Evolutionary conservation across 2,329 filamentous ascomycete species (phyloP).

Genomic region (Colletotrichum sp.): DNA sequence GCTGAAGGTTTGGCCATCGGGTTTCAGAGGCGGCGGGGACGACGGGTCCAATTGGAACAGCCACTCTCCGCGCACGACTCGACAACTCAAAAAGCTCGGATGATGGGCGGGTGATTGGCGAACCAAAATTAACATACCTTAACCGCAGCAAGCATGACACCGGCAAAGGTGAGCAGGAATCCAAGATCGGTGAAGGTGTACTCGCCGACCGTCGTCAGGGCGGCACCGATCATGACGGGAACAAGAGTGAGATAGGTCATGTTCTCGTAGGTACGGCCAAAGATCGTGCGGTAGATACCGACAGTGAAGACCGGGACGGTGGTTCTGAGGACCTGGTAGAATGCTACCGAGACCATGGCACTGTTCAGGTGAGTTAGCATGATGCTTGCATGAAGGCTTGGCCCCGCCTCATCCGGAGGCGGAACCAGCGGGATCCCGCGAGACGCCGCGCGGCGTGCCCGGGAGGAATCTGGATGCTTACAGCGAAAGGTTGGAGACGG

Average conservation of each 20-base stretch:
- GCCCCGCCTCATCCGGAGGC: background rate
- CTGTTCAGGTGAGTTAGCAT: slow-evolving; percentile 22
- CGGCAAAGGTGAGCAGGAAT: slow-evolving; percentile 59
- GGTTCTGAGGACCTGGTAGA: slow-evolving; percentile 69
- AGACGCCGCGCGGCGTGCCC: background rate
- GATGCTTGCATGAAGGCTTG: background rate
- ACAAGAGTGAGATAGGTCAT: slow-evolving; percentile 65
- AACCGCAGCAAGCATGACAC: slow-evolving; percentile 58
- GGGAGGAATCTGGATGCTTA: slow-evolving; percentile 28
- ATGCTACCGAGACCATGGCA: slow-evolving; percentile 66
- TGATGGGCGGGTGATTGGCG: background rate
- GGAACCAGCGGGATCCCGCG: background rate
- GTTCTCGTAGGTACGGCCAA: slow-evolving; percentile 57
- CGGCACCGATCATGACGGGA: slow-evolving; percentile 65
- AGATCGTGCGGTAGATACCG: slow-evolving; percentile 63
- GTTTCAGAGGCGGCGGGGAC: slow-evolving; percentile 3
- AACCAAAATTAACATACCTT: slow-evolving; percentile 45
- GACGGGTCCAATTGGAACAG: slow-evolving; percentile 5
- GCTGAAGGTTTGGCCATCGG: background rate
- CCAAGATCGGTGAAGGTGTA: slow-evolving; percentile 66
- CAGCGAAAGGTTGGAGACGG: slow-evolving; percentile 68
- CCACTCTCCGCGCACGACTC: background rate
- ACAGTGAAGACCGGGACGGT: slow-evolving; percentile 67
- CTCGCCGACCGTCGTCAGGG: slow-evolving; percentile 65
- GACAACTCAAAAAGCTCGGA: slow-evolving; percentile 9